phyloP scores from a whole-genome alignment of 371 early-diverging fungal species.

The Mucor saturninus region DNA sequence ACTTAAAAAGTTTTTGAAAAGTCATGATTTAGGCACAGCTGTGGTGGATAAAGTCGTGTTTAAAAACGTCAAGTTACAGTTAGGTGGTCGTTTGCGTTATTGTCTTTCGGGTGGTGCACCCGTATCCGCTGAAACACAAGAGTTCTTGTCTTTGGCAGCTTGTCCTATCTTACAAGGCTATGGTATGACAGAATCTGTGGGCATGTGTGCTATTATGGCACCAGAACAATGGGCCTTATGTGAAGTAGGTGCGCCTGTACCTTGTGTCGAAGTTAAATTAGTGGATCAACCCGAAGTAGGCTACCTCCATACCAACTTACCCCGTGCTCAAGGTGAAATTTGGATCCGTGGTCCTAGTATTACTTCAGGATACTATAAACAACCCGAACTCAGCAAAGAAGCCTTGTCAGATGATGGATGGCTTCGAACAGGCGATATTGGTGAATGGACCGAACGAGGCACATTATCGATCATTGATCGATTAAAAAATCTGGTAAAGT shows the following conservation, averaged over 20 bases:
- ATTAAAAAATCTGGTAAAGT: slow-evolving; percentile 81
- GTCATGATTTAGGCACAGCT: slow-evolving; percentile 63
- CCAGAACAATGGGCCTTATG: slow-evolving; percentile 67
- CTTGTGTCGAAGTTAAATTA: slow-evolving; percentile 87
- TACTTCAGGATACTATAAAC: slow-evolving; percentile 73
- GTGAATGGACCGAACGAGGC: slow-evolving; percentile 75
- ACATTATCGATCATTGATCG: slow-evolving; percentile 79
- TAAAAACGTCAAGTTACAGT: slow-evolving; percentile 84
- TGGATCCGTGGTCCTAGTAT: slow-evolving; percentile 84
- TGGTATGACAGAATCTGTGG: slow-evolving; percentile 66
- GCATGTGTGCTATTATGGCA: slow-evolving; percentile 71
- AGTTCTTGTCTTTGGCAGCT: slow-evolving; percentile 83
- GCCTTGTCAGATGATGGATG: slow-evolving; percentile 82
- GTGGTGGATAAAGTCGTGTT: slow-evolving; percentile 87
- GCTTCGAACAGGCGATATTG: slow-evolving; percentile 95
- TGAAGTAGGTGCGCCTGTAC: slow-evolving; percentile 85
- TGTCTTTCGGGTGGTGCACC: slow-evolving; percentile 98
- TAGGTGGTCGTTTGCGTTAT: slow-evolving; percentile 91
- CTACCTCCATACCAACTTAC: slow-evolving; percentile 71
- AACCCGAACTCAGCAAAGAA: slow-evolving; percentile 75
- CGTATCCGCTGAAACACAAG: slow-evolving; percentile 81
- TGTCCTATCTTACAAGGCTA: slow-evolving; percentile 93
- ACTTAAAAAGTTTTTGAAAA: slow-evolving; percentile 72
- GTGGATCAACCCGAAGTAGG: slow-evolving; percentile 85
- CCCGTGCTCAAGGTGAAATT: slow-evolving; percentile 85